Base-by-base conservation (phyloP, 148 eudicot species). In the Limonium bicolor region DNA sequence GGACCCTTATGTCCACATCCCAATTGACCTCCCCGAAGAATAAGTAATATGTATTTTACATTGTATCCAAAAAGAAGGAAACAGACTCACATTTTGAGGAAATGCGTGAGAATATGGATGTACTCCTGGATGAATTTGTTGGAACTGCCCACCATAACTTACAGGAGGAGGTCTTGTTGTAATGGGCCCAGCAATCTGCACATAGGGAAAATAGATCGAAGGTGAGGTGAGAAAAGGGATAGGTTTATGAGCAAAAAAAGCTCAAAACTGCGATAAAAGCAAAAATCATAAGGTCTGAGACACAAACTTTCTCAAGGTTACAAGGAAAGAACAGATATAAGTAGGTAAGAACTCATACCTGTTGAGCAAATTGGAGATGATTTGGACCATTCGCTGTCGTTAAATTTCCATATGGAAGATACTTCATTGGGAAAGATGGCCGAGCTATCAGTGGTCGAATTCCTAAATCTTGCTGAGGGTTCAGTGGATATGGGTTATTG, bases 51-150 rank as follows among this genome's bases (percentile, higher is more conserved):
- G 46, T 21, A 41, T 13, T 25, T 41, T 41, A 14, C 26, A 21
- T 41, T 41, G 26, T 20, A 6, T 28, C 37, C 10, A 39, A 21
- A 31, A 33, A 24, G 23, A 7, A 18, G 44, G 22, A 14, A 37
- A 24, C 11, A 34, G 25, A 54, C 77, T 53, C 61, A 80, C 99
- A 73, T 68, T 75, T 59, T 80, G 97, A 28, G 78, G 63, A 53
- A 52, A 71, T 26, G 69, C 64, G 47, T 72, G 74, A 45, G 69
- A 37, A 53, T 62, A 84, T 14, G 82, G 29, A 27, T 80, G 64
- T 24, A 65, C n/a, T n/a, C n/a, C 65, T 14, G 88, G 58, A 60
- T 80, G 82, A 64, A 69, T 36, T 39, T 68, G 51, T 58, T 80
- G 84, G 65, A 65, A 80, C 32, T 70, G 93, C 44, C 67, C 52